phyloP scores from a whole-genome alignment of 345 rosid genomes.

The Mercurialis annua region DNA sequence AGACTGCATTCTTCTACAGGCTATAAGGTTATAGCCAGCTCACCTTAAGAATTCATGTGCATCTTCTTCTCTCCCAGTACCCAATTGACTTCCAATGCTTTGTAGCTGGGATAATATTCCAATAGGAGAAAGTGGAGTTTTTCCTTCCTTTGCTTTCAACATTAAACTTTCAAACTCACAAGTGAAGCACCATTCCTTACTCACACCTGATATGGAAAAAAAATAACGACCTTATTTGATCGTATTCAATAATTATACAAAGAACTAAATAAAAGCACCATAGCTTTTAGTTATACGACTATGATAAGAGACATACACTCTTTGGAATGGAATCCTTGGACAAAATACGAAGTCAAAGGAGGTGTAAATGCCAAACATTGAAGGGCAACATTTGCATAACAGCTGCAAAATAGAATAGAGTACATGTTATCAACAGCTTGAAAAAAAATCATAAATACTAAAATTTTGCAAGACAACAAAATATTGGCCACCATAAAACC shows the following conservation, averaged over 20 bases:
- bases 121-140: constrained; percentile 66
- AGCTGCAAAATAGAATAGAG: constrained; percentile 53
- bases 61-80: constrained; percentile 90
- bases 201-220: constrained; percentile 49
- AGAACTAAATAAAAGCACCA: constrained; percentile 16
- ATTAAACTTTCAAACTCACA: constrained; percentile 82
- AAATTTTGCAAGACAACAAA: not conserved
- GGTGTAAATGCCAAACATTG: constrained; percentile 94
- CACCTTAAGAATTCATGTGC: constrained; percentile 99
- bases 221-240: constrained; percentile 9
- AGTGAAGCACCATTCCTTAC: constrained; percentile 79
- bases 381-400: constrained; percentile 91
- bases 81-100: constrained; percentile 68
- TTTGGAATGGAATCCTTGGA: constrained; percentile 79
- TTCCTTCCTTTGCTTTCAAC: constrained; percentile 67
- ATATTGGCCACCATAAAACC: not conserved
- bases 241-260: constrained; percentile 9
- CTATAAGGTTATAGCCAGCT: constrained; percentile 1
- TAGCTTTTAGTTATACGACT: constrained; percentile 4
- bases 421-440: constrained; percentile 13
- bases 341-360: constrained; percentile 81
- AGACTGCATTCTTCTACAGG: not conserved
- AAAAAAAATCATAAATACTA: not conserved
- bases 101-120: constrained; percentile 68
- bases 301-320: constrained; percentile 50